Evolutionary conservation across 495 filamentous ascomycete genomes (phyloP).

Genomic region (Podospora pseudoanserina): DNA sequence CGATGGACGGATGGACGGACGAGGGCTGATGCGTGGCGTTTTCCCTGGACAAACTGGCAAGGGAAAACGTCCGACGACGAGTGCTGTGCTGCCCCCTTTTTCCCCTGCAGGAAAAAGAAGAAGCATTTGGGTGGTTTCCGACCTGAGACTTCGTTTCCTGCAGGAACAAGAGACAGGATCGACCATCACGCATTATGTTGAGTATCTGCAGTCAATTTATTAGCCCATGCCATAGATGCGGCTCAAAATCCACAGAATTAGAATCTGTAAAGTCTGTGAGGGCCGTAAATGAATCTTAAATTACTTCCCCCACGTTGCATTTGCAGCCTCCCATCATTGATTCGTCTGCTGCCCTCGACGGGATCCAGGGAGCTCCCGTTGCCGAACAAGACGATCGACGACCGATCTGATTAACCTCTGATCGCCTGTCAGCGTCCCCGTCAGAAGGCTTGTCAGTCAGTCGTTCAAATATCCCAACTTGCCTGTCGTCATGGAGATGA

Average conservation of each 20-base stretch:
- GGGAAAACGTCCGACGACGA: background rate
- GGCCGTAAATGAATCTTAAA: conserved; percentile 13
- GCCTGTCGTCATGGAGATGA: background rate
- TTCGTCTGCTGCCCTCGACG: background rate
- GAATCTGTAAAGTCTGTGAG: background rate
- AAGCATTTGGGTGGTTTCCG: background rate
- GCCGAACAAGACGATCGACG: background rate
- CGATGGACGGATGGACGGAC: background rate
- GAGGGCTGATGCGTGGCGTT: background rate
- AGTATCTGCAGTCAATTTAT: background rate
- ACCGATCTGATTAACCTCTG: background rate
- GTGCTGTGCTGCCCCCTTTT: background rate
- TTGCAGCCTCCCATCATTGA: background rate
- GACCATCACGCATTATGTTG: background rate
- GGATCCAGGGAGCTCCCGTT: conserved; percentile 1
- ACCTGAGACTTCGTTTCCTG: conserved; percentile 14
- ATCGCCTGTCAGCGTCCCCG: background rate
- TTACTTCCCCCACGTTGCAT: conserved; percentile 10
- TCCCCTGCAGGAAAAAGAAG: background rate
- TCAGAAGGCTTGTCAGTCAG: background rate
- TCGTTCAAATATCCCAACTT: too few species aligned
- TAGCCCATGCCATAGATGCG: conserved; percentile 8
- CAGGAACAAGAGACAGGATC: conserved; percentile 23
- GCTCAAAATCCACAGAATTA: conserved; percentile 13
- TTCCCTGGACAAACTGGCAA: background rate